Conservation (phyloP, 805 yeast genomes). For the Candida taoyuanica region DNA sequence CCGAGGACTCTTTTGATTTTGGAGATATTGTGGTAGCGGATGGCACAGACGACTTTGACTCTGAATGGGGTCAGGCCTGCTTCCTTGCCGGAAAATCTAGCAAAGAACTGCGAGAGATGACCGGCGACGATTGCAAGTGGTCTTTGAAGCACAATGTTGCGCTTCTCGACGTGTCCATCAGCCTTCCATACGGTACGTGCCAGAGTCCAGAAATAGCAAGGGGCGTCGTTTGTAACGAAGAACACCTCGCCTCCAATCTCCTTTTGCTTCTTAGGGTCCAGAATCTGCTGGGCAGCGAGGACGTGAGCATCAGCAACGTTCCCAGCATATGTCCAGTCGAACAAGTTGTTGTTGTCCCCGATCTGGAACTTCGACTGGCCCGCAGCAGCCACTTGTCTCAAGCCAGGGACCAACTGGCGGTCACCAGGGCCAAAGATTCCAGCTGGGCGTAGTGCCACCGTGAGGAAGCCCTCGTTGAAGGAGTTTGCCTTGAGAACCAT, state of each 20-base stretch:
- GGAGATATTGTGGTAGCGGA: conserved; percentile 85
- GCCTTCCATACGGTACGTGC: conserved; percentile 97
- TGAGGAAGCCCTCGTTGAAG: conserved; percentile 49
- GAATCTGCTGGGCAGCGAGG: conserved; percentile 75
- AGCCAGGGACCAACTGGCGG: conserved; percentile 91
- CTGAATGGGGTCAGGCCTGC: conserved; percentile 96
- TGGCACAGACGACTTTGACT: conserved; percentile 88
- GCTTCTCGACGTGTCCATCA: conserved; percentile 77
- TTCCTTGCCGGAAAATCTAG: conserved; percentile 71
- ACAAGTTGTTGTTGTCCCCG: conserved; percentile 89
- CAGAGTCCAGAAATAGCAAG: conserved; percentile 94
- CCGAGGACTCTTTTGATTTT: conserved; percentile 79
- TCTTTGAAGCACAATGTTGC: conserved; percentile 62
- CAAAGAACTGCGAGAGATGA: conserved; percentile 69
- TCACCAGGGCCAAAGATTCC: conserved; percentile 99
- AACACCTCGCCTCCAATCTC: conserved; percentile 80
- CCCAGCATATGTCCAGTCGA: conserved; percentile 98
- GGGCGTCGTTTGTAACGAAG: conserved; percentile 90
- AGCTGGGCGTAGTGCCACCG: conserved; percentile 92
- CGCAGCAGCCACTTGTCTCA: conserved; percentile 71
- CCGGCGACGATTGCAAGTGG: conserved; percentile 81
- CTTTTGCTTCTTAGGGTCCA: conserved; percentile 39
- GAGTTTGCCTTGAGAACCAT: conserved; percentile 73
- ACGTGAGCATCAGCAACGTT: conserved; percentile 97
- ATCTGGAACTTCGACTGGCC: conserved; percentile 92